These are phyloP conservation scores for Colletotrichum lini DNA, from an alignment of 2,329 filamentous ascomycete genomes.

Conservation along the genomic window DNA sequence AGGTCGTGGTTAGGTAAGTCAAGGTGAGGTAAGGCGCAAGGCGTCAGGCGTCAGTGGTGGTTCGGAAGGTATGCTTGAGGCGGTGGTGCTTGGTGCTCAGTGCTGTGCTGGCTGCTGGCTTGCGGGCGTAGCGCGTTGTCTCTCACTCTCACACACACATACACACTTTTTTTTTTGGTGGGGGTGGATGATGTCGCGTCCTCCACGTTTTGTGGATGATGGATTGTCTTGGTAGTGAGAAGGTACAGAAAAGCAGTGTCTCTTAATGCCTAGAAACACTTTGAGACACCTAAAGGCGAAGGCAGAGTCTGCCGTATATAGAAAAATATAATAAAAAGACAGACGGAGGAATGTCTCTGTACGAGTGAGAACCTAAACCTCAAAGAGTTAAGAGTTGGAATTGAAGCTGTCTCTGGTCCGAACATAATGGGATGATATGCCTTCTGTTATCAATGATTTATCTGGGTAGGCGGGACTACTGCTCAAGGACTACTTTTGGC, in stretches of 20 bases:
- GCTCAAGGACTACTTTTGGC: slow-evolving; percentile 6
- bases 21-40: slow-evolving; percentile 21
- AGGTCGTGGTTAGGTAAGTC: slow-evolving; percentile 38
- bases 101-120: slow-evolving; percentile 13
- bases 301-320: not conserved
- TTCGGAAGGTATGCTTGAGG: slow-evolving; percentile 2
- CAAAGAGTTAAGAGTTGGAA: slow-evolving; percentile 1
- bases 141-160: slow-evolving; percentile 12
- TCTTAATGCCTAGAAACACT: slow-evolving; percentile 12
- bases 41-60: slow-evolving; percentile 29
- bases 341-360: not conserved
- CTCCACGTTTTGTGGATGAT: not conserved
- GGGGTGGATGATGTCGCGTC: slow-evolving; percentile 1
- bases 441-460: slow-evolving; percentile 21
- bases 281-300: slow-evolving; percentile 20
- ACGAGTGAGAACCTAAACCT: not conserved
- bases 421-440: slow-evolving; percentile 6
- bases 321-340: too few species aligned
- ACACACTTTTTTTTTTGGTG: slow-evolving; percentile 18
- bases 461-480: not conserved
- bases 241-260: not conserved
- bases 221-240: slow-evolving; percentile 4
- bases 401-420: slow-evolving; percentile 5
- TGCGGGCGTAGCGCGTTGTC: slow-evolving; percentile 18
- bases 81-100: slow-evolving; percentile 16